Evolutionary conservation across 371 early-diverging fungal genomes (phyloP).

Genomic region (Rhizopus stolonifer): DNA sequence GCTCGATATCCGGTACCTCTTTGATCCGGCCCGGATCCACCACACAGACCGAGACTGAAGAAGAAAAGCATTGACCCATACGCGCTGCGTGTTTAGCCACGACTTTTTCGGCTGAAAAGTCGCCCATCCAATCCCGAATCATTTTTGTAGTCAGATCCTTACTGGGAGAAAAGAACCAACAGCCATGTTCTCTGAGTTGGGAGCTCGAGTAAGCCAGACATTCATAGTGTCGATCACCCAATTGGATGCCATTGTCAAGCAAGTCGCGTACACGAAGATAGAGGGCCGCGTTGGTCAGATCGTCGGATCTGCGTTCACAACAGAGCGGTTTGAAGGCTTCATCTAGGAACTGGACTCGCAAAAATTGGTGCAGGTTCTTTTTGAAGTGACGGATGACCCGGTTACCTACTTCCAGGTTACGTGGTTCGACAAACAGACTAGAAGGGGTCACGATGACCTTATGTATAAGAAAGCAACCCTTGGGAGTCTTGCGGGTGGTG

Average conservation of each 20-base stretch:
- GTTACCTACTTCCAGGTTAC: constrained; percentile 61
- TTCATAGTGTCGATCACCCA: constrained; percentile 60
- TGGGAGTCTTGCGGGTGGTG: constrained; percentile 8
- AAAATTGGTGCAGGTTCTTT: constrained; percentile 54
- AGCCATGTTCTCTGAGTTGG: constrained; percentile 68
- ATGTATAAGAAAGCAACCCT: too few species aligned
- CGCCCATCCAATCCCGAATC: constrained; percentile 77
- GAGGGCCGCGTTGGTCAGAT: constrained; percentile 32
- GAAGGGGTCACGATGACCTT: constrained; percentile 66
- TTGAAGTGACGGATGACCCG: constrained; percentile 62
- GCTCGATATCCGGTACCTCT: constrained; percentile 56
- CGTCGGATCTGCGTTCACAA: constrained; percentile 12
- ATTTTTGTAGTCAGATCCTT: constrained; percentile 39
- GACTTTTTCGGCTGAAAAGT: constrained; percentile 63
- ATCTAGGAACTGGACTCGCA: constrained; percentile 70
- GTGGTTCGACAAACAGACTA: constrained; percentile 54
- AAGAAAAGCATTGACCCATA: constrained; percentile 80
- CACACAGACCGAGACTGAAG: constrained; percentile 52
- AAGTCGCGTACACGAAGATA: constrained; percentile 52
- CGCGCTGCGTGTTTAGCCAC: constrained; percentile 73
- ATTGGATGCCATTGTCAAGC: constrained; percentile 53
- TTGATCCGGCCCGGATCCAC: constrained; percentile 35
- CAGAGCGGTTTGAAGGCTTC: constrained; percentile 52
- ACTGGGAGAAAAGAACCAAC: constrained; percentile 68
- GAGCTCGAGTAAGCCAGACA: constrained; percentile 75